Evolutionary conservation across 306 rosid genomes (phyloP).

Genomic region (Vigna radiata): DNA sequence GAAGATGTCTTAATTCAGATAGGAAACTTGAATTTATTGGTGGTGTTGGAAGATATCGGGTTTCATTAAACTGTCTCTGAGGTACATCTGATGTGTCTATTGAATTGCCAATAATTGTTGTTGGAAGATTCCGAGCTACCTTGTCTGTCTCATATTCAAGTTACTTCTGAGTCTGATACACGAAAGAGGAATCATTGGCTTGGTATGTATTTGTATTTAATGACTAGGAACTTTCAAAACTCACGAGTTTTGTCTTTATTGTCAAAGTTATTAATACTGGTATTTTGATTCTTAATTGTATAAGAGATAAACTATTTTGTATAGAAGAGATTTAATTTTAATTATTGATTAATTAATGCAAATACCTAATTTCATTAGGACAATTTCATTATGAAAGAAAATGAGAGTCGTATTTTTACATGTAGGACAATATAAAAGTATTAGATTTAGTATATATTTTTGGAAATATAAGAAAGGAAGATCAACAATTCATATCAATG

Average conservation of each 20-base stretch:
- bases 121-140: constrained; percentile 9
- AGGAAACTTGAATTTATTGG: neutral
- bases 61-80: neutral
- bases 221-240: neutral
- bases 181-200: neutral
- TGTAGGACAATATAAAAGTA: too few species aligned
- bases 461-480: neutral
- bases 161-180: neutral
- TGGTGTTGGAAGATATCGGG: constrained; percentile 13
- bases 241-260: neutral
- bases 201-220: neutral
- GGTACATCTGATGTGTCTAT: neutral
- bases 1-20: neutral
- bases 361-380: too few species aligned
- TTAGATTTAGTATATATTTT: too few species aligned
- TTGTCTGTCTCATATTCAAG: neutral
- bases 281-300: neutral
- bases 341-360: too few species aligned
- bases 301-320: too few species aligned
- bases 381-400: too few species aligned
- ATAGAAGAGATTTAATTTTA: too few species aligned
- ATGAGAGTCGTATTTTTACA: too few species aligned
- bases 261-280: too few species aligned
- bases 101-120: neutral
- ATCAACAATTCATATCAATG: neutral